Evolutionary conservation across 2,329 filamentous ascomycete species (phyloP).

Genomic region (Fusarium chlamydosporum): DNA sequence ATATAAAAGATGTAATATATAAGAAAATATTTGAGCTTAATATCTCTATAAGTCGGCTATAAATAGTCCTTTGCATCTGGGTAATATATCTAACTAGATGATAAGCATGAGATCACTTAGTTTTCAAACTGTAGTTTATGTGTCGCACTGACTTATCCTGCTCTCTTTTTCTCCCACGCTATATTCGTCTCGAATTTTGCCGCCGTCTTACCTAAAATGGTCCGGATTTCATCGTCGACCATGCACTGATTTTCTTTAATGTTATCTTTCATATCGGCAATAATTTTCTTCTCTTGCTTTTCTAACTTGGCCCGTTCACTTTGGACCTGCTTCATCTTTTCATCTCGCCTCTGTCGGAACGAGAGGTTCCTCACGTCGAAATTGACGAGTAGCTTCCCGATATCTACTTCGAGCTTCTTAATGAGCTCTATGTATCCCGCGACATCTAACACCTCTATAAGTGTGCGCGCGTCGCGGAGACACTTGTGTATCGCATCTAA

Average conservation of each 20-base stretch:
- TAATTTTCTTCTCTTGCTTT: not conserved
- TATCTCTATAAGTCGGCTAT: too few species aligned
- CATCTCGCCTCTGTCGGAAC: not conserved
- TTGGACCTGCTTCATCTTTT: not conserved
- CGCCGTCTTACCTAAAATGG: not conserved
- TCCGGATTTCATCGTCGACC: not conserved
- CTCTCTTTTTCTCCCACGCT: not conserved
- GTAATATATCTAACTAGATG: too few species aligned
- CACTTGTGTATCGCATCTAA: not conserved
- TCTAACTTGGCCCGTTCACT: not conserved
- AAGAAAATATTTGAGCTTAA: too few species aligned
- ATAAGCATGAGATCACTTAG: too few species aligned
- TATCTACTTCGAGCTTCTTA: not conserved
- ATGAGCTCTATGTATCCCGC: not conserved
- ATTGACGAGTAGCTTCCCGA: not conserved
- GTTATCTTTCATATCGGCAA: not conserved
- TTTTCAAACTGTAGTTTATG: too few species aligned
- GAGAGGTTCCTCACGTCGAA: not conserved
- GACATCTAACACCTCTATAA: not conserved
- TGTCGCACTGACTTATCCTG: too few species aligned
- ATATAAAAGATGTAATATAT: too few species aligned
- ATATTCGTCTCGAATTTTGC: not conserved
- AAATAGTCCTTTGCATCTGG: too few species aligned
- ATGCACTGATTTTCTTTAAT: not conserved
- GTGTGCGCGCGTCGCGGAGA: not conserved